Conservation (phyloP, 345 rosid species). For the Litchi chinensis region DNA sequence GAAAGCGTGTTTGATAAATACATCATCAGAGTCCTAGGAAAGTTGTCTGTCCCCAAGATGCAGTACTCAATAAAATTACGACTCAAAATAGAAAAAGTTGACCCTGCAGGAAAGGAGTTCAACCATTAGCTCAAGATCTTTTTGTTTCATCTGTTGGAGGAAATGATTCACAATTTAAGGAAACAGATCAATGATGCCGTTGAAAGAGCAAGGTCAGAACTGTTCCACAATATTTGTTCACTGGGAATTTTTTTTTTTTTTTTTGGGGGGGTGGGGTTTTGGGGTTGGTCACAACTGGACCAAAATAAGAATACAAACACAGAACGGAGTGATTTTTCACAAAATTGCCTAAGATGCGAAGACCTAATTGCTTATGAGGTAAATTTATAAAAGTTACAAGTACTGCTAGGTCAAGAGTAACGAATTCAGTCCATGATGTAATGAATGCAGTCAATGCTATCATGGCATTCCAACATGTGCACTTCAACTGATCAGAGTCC, state of each 20-base stretch:
- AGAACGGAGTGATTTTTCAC: not conserved
- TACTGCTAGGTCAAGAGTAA: not conserved
- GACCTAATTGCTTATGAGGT: not conserved
- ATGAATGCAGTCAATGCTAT: not conserved
- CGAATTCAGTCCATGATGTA: not conserved
- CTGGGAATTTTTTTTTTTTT: too few relatives aligned
- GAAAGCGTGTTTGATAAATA: conserved; percentile 82
- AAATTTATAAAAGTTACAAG: not conserved
- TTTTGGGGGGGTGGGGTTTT: too few relatives aligned
- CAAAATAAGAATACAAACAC: not conserved
- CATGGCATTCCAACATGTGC: not conserved
- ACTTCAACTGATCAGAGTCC: not conserved
- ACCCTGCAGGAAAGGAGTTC: conserved; percentile 53
- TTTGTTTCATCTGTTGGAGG: too few relatives aligned
- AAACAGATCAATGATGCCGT: too few relatives aligned
- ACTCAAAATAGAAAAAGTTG: conserved; percentile 66
- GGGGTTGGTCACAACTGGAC: too few relatives aligned
- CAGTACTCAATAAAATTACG: conserved; percentile 76
- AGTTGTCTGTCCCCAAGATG: conserved; percentile 83
- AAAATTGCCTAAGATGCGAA: not conserved
- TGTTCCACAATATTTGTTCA: too few relatives aligned
- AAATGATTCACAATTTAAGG: too few relatives aligned
- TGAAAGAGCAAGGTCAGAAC: too few relatives aligned
- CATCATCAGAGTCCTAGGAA: conserved; percentile 91
- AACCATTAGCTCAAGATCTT: conserved; percentile 1